Conservation (phyloP, 768 basidiomycete genomes). For the Grammothele lineata region DNA sequence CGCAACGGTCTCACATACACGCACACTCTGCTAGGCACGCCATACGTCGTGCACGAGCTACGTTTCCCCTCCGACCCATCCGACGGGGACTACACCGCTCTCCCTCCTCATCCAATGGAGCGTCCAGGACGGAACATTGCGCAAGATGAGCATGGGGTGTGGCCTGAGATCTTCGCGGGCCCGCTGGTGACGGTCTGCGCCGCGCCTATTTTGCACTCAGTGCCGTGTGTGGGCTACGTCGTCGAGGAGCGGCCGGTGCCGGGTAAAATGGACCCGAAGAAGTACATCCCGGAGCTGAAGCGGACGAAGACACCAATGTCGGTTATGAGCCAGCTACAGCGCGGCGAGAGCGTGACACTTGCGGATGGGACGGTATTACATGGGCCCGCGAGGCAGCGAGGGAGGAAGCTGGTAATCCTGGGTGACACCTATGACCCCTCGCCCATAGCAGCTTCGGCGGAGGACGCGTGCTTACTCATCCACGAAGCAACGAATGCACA, state of each 20-base stretch:
- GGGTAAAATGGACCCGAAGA: slow-evolving; percentile 68
- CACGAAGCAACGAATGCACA: slow-evolving; percentile 92
- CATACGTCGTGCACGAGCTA: slow-evolving; percentile 83
- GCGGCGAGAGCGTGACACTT: slow-evolving; percentile 58
- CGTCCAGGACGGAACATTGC: slow-evolving; percentile 61
- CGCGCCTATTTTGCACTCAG: slow-evolving; percentile 75
- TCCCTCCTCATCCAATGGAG: slow-evolving; percentile 52
- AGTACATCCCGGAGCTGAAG: slow-evolving; percentile 64
- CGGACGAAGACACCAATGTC: slow-evolving; percentile 68
- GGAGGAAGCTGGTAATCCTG: slow-evolving; percentile 75
- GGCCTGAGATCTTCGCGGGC: slow-evolving; percentile 63
- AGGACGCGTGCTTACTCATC: slow-evolving; percentile 67
- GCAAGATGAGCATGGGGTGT: slow-evolving; percentile 49
- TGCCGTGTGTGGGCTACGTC: slow-evolving; percentile 79
- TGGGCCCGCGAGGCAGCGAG: slow-evolving; percentile 60
- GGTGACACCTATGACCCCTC: slow-evolving; percentile 85
- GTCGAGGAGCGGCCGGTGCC: slow-evolving; percentile 66
- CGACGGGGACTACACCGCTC: slow-evolving; percentile 41
- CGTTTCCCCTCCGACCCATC: slow-evolving; percentile 57
- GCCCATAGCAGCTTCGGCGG: slow-evolving; percentile 55
- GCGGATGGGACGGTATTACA: slow-evolving; percentile 68
- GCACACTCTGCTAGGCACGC: slow-evolving; percentile 56
- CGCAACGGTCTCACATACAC: slow-evolving; percentile 66
- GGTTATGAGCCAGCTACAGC: slow-evolving; percentile 61
- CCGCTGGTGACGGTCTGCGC: slow-evolving; percentile 60